Evolutionary conservation across 495 filamentous ascomycete species (phyloP), one percentile per base, ranked within the genome.

Genomic region (Alectoria sarmentosa): DNA sequence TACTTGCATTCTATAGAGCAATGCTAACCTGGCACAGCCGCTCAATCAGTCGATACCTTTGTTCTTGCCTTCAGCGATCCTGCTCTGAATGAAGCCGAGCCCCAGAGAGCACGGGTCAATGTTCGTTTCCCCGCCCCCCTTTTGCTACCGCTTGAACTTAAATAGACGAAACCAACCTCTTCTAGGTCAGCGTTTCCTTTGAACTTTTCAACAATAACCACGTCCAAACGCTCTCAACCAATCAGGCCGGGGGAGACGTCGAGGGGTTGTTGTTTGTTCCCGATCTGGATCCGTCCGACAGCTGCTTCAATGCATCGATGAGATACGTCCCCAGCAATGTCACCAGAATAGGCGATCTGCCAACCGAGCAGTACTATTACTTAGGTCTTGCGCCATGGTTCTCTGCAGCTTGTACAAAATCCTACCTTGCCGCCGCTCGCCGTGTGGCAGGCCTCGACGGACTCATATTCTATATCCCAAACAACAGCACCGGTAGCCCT

Each of bases 321-420:
- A 67, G 73, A 5, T 84, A 83, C 65, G 77, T 96, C 17, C 90
- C 92, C 0, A 46, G 71, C n/a, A 92, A 91, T 73, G 90, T 84
- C 49, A 93, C 89, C 17, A 82, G 88, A 28, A 79, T 82, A 65
- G 73, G 78, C 58, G 84, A 94, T 69, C 82, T 96, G 4, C 86
- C 88, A 1, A 52, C 66, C 1, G 70, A 69, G 28, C 64, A 76
- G 38, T 81, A 82, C 63, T 78, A 84, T 6, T 80, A 86, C n/a
- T 83, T 96, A 48, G 92, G 85, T 26, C 74, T 96, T n/a, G 91
- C 88, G 13, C 93, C 93, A n/a, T 97, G 93, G 93, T 79, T 92
- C 39, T 87, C 78, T 52, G 76, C 74, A 3, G 74, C 82, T 28
- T 98, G 93, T 66, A 86, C 88, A 13, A 73, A 77, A 49, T 80